Evolutionary conservation across 164 flowering plant species (phyloP).

Genomic region (Aristolochia californica): DNA sequence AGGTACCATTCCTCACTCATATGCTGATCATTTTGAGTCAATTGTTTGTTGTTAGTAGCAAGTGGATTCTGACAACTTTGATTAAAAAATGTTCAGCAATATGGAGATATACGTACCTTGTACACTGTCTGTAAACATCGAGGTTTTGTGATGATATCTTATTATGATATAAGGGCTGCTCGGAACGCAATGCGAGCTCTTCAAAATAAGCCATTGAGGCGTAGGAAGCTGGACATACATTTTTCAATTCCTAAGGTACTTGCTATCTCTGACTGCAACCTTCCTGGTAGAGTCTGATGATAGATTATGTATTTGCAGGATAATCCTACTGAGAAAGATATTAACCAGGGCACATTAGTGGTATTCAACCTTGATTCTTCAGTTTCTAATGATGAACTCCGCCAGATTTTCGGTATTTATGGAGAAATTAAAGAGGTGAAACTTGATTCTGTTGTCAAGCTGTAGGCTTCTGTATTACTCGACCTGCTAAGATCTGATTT

Average conservation of each 20-base stretch:
- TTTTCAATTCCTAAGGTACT: constrained; percentile 72
- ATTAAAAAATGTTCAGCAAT: constrained; percentile 35
- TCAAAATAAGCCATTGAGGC: constrained; percentile 55
- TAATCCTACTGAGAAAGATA: constrained; percentile 59
- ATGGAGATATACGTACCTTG: constrained; percentile 64
- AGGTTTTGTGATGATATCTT: constrained; percentile 67
- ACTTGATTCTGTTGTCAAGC: neutral
- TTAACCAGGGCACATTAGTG: constrained; percentile 53
- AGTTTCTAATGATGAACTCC: constrained; percentile 65
- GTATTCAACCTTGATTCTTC: constrained; percentile 67
- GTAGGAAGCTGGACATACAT: constrained; percentile 69
- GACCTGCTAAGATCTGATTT: neutral
- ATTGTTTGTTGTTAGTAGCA: too few species aligned
- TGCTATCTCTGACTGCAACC: neutral
- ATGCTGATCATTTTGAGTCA: too few species aligned
- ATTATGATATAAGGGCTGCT: constrained; percentile 77
- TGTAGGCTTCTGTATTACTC: too few species aligned
- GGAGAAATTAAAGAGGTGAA: constrained; percentile 77
- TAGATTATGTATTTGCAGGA: constrained; percentile 28
- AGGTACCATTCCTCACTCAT: constrained; percentile 25
- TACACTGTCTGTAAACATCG: constrained; percentile 81
- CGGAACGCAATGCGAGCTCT: constrained; percentile 69
- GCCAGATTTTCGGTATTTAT: constrained; percentile 54
- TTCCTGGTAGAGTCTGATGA: constrained; percentile 1
- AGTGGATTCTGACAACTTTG: constrained; percentile 1